Conservation (phyloP, 169 alveolate genomes). For the Neospora caninum region DNA sequence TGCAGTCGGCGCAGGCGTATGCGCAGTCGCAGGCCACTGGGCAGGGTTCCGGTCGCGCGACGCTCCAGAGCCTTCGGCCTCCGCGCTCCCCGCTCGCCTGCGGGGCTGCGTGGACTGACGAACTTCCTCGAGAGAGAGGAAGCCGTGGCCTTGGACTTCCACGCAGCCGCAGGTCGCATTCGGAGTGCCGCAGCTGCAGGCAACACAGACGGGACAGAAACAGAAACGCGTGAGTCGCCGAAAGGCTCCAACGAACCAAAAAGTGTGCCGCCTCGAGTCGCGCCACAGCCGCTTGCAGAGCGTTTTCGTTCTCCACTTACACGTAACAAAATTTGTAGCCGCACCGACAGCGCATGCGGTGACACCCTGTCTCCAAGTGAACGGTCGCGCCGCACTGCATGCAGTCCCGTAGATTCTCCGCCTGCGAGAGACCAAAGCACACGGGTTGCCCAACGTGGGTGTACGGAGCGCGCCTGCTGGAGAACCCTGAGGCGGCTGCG, state of each 20-base stretch:
- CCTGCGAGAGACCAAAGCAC: neutral
- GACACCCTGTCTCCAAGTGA: conserved; percentile 25
- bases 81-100: no score
- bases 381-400: conserved; percentile 26
- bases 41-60: no score
- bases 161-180: conserved; percentile 33
- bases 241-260: no score
- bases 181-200: conserved; percentile 32
- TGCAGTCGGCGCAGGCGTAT: no score
- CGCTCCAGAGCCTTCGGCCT: no score
- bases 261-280: no score
- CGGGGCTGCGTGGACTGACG: neutral
- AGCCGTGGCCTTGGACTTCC: conserved; percentile 37
- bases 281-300: no score
- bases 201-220: neutral
- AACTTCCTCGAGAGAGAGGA: conserved; percentile 22
- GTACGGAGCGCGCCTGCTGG: no score
- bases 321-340: conserved; percentile 34
- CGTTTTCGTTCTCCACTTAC: neutral
- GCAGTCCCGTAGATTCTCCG: conserved; percentile 19
- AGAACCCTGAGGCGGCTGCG: no score
- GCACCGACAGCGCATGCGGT: conserved; percentile 39
- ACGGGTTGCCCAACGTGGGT: no score
- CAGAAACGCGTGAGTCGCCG: neutral
- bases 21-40: no score